Evolutionary conservation across 805 yeast species (phyloP).

Genomic region (Candida germanica): DNA sequence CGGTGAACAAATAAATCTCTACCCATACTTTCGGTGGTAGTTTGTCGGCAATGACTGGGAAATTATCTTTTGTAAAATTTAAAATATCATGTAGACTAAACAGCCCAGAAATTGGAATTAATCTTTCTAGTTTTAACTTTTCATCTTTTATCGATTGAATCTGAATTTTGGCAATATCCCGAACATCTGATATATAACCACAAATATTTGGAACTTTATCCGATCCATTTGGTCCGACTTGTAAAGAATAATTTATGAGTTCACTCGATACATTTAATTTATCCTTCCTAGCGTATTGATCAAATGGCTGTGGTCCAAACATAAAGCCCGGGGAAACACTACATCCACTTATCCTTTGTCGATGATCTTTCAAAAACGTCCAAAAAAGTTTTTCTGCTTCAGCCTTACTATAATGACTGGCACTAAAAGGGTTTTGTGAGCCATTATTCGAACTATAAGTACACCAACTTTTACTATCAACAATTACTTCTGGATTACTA

Average conservation of each 20-base stretch:
- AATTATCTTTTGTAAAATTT: constrained; percentile 17
- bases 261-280: constrained; percentile 5
- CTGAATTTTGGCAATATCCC: constrained; percentile 25
- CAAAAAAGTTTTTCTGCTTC: constrained; percentile 15
- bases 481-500: constrained; percentile 13
- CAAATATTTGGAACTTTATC: constrained; percentile 4
- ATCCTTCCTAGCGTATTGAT: constrained; percentile 13
- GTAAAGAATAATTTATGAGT: constrained; percentile 1
- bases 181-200: constrained; percentile 19
- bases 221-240: constrained; percentile 5
- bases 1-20: constrained; percentile 4
- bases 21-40: constrained; percentile 5
- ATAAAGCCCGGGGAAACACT: constrained; percentile 10
- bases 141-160: constrained; percentile 14
- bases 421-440: constrained; percentile 13
- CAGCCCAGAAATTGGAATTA: constrained; percentile 16
- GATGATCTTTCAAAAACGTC: constrained; percentile 16
- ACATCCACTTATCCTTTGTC: constrained; percentile 11
- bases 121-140: constrained; percentile 22
- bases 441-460: constrained; percentile 2
- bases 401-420: constrained; percentile 24
- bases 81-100: constrained; percentile 22
- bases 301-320: constrained; percentile 20
- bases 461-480: constrained; percentile 5
- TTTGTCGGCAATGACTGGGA: constrained; percentile 4